Conservation (phyloP, 768 basidiomycete species). For the Lactifluus rugatus region DNA sequence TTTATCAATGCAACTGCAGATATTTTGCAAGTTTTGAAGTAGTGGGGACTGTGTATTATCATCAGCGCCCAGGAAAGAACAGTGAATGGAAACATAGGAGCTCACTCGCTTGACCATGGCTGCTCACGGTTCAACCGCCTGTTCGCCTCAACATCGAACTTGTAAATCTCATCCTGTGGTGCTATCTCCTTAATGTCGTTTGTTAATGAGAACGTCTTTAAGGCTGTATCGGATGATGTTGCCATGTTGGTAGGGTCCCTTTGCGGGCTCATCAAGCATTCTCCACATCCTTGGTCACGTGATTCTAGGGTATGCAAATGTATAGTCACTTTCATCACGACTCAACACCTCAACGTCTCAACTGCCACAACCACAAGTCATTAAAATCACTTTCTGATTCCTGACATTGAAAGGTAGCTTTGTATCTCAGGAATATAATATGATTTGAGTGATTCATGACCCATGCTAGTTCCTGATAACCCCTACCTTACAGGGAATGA, state of each 20-base stretch:
- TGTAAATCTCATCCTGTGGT: constrained; percentile 72
- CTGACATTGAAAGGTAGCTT: too few species aligned
- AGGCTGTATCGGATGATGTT: constrained; percentile 45
- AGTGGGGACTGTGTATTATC: constrained; percentile 48
- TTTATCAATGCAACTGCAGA: constrained; percentile 93
- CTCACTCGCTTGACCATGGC: constrained; percentile 86
- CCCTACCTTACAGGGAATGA: too few species aligned
- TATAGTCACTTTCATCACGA: too few species aligned
- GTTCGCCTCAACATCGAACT: constrained; percentile 61
- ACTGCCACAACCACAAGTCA: too few species aligned
- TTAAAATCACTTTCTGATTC: too few species aligned
- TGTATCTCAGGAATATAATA: too few species aligned
- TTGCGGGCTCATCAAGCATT: too few species aligned
- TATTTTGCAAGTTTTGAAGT: constrained; percentile 88
- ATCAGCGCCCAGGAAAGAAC: background rate
- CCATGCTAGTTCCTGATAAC: too few species aligned
- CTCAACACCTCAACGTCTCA: too few species aligned
- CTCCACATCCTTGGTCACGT: background rate
- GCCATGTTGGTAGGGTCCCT: constrained; percentile 7
- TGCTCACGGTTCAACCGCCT: constrained; percentile 52
- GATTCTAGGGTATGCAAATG: too few species aligned
- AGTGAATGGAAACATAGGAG: constrained; percentile 10
- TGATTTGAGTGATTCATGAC: too few species aligned
- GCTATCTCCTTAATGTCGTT: constrained; percentile 66
- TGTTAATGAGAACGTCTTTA: constrained; percentile 60